phyloP scores from a whole-genome alignment of 1,139 yeast species.

The Pichia sp. region DNA sequence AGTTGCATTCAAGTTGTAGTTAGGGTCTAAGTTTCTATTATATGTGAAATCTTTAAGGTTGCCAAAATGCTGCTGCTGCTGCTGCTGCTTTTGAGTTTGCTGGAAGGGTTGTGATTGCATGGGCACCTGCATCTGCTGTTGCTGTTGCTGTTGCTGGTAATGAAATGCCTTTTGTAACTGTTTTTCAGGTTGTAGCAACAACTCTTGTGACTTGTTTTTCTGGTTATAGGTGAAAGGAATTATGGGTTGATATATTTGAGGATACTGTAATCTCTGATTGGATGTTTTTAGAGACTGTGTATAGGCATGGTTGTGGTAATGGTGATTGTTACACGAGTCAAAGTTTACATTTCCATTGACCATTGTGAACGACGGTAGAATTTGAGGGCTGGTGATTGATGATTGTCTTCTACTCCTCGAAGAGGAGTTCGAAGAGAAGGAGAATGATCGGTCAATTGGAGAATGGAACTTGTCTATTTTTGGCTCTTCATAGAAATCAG shows the following conservation, averaged over 20 bases:
- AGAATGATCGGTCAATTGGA: constrained; percentile 3
- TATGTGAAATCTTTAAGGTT: background rate
- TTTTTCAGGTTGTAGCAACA: constrained; percentile 5
- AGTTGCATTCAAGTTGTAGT: background rate
- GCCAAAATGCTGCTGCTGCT: background rate
- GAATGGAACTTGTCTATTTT: constrained; percentile 1
- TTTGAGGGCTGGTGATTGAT: constrained; percentile 2
- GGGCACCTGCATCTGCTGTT: background rate
- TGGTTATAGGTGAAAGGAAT: constrained; percentile 11
- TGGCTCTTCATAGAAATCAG: background rate
- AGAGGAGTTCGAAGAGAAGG: constrained; percentile 9
- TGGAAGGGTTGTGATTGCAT: background rate
- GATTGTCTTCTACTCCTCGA: constrained; percentile 8
- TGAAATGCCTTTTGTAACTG: background rate
- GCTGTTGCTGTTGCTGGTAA: background rate
- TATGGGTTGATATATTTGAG: constrained; percentile 11
- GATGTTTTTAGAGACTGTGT: background rate
- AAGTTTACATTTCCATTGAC: background rate
- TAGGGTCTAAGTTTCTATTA: background rate
- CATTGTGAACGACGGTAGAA: constrained; percentile 5
- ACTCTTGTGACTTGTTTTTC: constrained; percentile 11
- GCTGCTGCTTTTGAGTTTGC: constrained; percentile 2
- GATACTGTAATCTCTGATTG: constrained; percentile 7
- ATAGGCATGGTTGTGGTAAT: background rate
- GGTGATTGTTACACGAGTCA: background rate